Base-by-base conservation (phyloP, 2,329 filamentous ascomycete genomes). In the Aspergillus pseudonomiae region DNA sequence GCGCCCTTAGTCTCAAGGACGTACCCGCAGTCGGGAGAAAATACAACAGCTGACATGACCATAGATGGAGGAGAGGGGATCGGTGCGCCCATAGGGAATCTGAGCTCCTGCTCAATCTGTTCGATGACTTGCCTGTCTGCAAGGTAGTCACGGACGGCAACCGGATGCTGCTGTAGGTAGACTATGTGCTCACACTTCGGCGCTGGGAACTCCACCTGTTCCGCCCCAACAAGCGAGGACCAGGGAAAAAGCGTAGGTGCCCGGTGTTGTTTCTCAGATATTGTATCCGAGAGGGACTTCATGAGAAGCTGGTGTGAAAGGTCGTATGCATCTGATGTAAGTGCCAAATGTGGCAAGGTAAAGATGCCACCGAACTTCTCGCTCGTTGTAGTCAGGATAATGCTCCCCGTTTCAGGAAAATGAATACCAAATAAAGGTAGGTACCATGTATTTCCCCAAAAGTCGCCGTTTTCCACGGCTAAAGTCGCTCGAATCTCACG, bases 341-440 rank as follows among this genome's bases (percentile, higher is more conserved):
- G 85, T 0, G 91, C 84, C 58, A 99, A 85, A 77, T 98, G 93
- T 30, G 95, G 94, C 54, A 98, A 81, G 2, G 89, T 91, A 75
- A 96, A 96, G 61, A 98, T 89, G 50, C 95, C 94, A n/a, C 90
- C 88, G 73, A 95, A 95, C 81, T 96, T 97, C 74, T 97, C 91
- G 77, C 93, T 97, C 55, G 93, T 94, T 0, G 94, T 97, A 1
- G 91, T 92, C 74, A 98, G 81, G 41, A 98, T 81, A 57, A 95
- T 87, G 16, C 88, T 86, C 1, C 95, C 95, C 66, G 91, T 87
- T n/a, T 86, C 85, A 43, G 91, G 89, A 83, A 93, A 96, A 80
- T 98, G 94, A 4, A 96, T 85, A 4, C 95, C 95, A 77, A 93
- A 89, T 57, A 97, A 80, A 58, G 87, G 85, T 79, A 96, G 88